Evolutionary conservation across 2,329 filamentous ascomycete genomes (phyloP).

Genomic region (Cadophora sp.): DNA sequence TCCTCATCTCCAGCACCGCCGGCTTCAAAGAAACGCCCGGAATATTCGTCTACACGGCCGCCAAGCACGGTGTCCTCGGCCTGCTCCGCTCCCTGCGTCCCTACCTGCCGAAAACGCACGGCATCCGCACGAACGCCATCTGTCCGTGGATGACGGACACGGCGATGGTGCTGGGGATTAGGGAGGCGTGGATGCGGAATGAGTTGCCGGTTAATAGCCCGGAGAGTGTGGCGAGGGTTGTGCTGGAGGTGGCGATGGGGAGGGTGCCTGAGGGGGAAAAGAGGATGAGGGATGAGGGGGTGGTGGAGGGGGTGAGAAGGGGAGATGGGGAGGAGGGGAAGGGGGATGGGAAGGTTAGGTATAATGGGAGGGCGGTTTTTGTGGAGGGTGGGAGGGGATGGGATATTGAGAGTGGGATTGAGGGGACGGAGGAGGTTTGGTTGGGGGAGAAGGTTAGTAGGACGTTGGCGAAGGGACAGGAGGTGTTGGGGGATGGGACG

Average conservation of each 20-base stretch:
- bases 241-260: conserved; percentile 49
- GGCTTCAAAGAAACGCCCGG: conserved; percentile 47
- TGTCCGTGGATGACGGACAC: conserved; percentile 62
- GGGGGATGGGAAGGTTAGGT: not conserved
- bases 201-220: conserved; percentile 46
- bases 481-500: conserved; percentile 25
- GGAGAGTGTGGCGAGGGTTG: conserved; percentile 54
- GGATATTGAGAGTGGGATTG: conserved; percentile 31
- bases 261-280: conserved; percentile 34
- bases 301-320: not conserved
- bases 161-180: conserved; percentile 46
- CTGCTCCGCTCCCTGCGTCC: conserved; percentile 53
- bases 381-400: conserved; percentile 41
- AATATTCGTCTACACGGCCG: conserved; percentile 17
- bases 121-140: conserved; percentile 62
- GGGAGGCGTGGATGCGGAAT: conserved; percentile 45
- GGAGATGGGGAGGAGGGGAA: not conserved
- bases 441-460: conserved; percentile 25
- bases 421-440: conserved; percentile 25
- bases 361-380: conserved; percentile 58
- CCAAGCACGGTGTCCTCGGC: conserved; percentile 59
- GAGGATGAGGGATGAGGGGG: conserved; percentile 48
- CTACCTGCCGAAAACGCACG: conserved; percentile 44
- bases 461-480: conserved; percentile 24
- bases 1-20: conserved; percentile 55